These are phyloP conservation scores for Neopestalotiopsis sp. DNA, from an alignment of 2,329 filamentous ascomycete genomes.

Conservation along the genomic window DNA sequence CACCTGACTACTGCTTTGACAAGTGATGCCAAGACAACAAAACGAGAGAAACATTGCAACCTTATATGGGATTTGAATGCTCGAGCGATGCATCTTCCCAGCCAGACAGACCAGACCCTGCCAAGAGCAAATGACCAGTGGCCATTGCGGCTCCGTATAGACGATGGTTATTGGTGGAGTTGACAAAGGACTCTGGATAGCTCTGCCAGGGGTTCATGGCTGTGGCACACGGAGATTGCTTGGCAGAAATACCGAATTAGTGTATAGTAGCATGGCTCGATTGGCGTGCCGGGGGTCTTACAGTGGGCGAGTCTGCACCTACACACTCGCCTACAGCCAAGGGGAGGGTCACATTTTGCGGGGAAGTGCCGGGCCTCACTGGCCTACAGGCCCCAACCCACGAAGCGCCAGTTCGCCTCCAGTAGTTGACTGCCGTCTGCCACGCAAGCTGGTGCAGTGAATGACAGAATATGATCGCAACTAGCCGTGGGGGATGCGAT, in stretches of 20 bases:
- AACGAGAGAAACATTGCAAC: conserved; percentile 7
- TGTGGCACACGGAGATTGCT: conserved; percentile 2
- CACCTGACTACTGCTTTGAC: background rate
- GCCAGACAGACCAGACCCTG: background rate
- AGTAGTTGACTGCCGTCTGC: background rate
- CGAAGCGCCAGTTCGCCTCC: background rate
- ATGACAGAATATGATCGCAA: background rate
- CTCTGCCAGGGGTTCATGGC: background rate
- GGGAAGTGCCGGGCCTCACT: background rate
- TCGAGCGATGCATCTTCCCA: background rate
- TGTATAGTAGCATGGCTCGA: background rate
- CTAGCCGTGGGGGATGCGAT: background rate
- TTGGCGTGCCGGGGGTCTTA: conserved; percentile 3
- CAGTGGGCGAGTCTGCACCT: background rate
- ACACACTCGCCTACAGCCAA: background rate
- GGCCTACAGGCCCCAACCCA: too few species aligned
- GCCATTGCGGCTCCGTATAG: conserved; percentile 12
- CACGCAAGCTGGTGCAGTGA: background rate
- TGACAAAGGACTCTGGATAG: background rate
- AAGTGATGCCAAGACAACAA: background rate
- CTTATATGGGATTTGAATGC: conserved; percentile 1
- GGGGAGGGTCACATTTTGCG: conserved; percentile 4
- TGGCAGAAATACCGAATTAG: conserved; percentile 1
- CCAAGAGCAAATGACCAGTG: background rate
- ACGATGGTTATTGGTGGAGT: conserved; percentile 11